Evolutionary conservation across 805 yeast species (phyloP).

Genomic region (Candida dajiaensis): DNA sequence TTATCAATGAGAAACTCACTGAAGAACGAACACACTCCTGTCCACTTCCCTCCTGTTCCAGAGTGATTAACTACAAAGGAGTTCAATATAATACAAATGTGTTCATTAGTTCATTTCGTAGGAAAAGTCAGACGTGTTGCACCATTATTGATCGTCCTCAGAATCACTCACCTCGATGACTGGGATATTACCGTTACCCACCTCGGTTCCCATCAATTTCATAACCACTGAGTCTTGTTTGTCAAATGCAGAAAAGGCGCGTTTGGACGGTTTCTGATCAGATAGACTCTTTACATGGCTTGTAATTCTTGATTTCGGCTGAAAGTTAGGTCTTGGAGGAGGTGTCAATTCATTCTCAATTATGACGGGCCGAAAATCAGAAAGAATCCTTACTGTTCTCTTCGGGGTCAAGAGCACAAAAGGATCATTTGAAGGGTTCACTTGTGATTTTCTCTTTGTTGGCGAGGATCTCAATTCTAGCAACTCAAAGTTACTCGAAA

Average conservation of each 20-base stretch:
- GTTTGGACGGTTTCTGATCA: too few relatives aligned
- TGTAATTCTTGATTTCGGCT: too few relatives aligned
- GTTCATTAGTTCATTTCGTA: neutral
- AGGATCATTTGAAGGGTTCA: neutral
- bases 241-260: too few relatives aligned
- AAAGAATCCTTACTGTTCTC: neutral
- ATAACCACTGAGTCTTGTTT: too few relatives aligned
- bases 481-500: too few relatives aligned
- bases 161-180: neutral
- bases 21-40: constrained; percentile 21
- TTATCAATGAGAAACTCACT: constrained; percentile 55
- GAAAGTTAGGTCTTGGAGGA: neutral
- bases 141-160: neutral
- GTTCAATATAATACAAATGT: neutral
- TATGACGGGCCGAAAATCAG: neutral
- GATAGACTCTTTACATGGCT: too few relatives aligned
- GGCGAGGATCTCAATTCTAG: neutral
- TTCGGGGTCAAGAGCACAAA: neutral
- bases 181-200: neutral
- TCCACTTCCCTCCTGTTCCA: constrained; percentile 34
- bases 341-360: neutral
- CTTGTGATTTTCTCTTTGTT: neutral
- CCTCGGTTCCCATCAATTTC: too few relatives aligned
- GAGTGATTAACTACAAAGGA: constrained; percentile 20
- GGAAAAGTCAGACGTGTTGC: too few relatives aligned